These are phyloP conservation scores for Penicillium psychrosexuale DNA, from an alignment of 2,329 filamentous ascomycete genomes.

Conservation along the genomic window DNA sequence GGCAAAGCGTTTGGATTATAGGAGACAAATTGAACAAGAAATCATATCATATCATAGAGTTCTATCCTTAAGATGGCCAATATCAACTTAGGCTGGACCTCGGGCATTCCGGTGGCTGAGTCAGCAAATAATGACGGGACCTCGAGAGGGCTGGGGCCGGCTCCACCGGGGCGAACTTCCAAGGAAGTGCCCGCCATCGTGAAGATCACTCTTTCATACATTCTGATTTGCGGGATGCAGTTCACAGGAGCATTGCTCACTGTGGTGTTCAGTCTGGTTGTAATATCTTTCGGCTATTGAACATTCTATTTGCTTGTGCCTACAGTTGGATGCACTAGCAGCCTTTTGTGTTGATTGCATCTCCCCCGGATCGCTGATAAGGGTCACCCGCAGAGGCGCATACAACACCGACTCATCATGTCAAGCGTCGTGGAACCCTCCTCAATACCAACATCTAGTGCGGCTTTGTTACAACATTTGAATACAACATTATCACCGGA, in stretches of 20 bases:
- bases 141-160: not conserved
- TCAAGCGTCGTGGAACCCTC: constrained; percentile 21
- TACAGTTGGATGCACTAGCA: not conserved
- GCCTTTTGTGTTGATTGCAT: constrained; percentile 14
- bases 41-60: not conserved
- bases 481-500: constrained; percentile 16
- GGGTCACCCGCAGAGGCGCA: constrained; percentile 10
- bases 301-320: not conserved
- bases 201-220: constrained; percentile 5
- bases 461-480: constrained; percentile 20
- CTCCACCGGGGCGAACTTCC: not conserved
- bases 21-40: constrained; percentile 7
- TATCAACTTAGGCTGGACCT: not conserved
- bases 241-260: constrained; percentile 16
- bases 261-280: constrained; percentile 4
- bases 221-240: constrained; percentile 10
- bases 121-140: not conserved
- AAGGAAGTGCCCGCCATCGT: constrained; percentile 6
- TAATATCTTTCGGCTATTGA: not conserved
- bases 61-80: not conserved
- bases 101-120: not conserved
- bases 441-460: constrained; percentile 21
- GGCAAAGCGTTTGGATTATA: constrained; percentile 7
- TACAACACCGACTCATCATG: constrained; percentile 21
- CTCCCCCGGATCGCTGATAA: constrained; percentile 21